Evolutionary conservation across 345 rosid species (phyloP), one percentile per base, ranked within the genome.

Genomic region (Leavenworthia alabamica): DNA sequence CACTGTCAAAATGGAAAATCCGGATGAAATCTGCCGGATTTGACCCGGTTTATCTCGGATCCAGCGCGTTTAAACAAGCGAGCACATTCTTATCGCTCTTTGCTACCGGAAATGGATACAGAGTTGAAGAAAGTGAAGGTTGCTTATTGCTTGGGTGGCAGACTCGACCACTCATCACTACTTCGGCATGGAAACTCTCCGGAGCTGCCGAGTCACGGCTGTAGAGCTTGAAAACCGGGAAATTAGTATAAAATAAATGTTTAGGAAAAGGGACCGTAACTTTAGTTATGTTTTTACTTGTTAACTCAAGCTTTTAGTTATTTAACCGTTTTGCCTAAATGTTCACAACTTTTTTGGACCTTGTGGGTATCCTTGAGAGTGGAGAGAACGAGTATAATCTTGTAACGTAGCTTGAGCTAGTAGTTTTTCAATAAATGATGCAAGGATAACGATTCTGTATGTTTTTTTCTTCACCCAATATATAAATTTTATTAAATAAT

Each of bases 71-170:
- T 47, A 86, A 89, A 63, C 98, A 91, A 60, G 98, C 96, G 14
- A 86, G 88, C 20, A 84, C 86, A 92, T 67, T 91, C 3, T 66
- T 88, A 48, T 78, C 90, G 1, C 56, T 88, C 9, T 88, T 83
- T 67, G 84, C 90, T 10, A 81, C 95, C 74, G 71, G 75, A 8
- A 84, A 88, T 52, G 98, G 96, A 0, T 88, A 86, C 45, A 52
- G 79, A 27, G 92, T 91, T 1, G 91, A 91, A 76, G 96, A 91
- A 67, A 79, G 62, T 1, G 82, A 86, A 5, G 95, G 98, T 0
- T 80, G 92, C 53, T 27, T 91, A 60, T 84, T 83, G 36, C 80
- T 91, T 4, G 92, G 96, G 11, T 91, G 98, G 96, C 98, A 91
- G 35, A 86, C 78, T 66, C 77, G 91, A 7, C 96, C 96, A 8